Base-by-base conservation (phyloP, 2,329 filamentous ascomycete species). In the Penicillium brevicompactum region DNA sequence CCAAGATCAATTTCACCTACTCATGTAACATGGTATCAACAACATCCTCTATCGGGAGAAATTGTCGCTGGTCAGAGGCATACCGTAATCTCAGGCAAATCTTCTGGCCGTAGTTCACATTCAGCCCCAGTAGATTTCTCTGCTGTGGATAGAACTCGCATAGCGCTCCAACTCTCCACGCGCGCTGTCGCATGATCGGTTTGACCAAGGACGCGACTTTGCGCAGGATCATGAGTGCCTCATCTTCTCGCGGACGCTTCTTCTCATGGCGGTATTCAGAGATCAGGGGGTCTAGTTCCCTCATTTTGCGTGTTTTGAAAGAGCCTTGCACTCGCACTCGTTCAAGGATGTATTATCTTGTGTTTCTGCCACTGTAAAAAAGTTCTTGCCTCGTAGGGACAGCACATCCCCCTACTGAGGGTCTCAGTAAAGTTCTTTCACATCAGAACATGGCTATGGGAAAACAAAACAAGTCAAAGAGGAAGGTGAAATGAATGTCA, bases 1-100 rank as follows among this genome's bases (percentile, higher is more conserved):
- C 42, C 2, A 8, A 21, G 14, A n/a, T 4, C 32, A 5, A 13
- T 10, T 13, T 9, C 5, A 70, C 76, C 68, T 65, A 81, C 79
- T 97, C 93, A 70, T 97, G 93, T 18, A 97, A 84, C 86, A 97
- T 89, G 0, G 93, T 97, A 72, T 97, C 92, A 42, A 91, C 81
- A 7, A 96, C 82, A 61, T 89, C 80, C 68, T 97, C 91, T 54
- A 92, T 76, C 1, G 89, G 87, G 18, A 96, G 74, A 67, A 97
- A 97, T 64, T 91, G 87, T 38, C 79, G 85, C 9, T 84, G 81
- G 70, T 96, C 90, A 64, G 84, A 80, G 5, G 89, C 80, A 72
- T 94, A 88, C 53, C 93, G 87, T 55, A 97, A 78, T 42, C 93
- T 86, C 21, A 97, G 79, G 60, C 90, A 89, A 61, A 97, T 96